Evolutionary conservation across 805 yeast species (phyloP).

Genomic region (Barnettozyma californica): DNA sequence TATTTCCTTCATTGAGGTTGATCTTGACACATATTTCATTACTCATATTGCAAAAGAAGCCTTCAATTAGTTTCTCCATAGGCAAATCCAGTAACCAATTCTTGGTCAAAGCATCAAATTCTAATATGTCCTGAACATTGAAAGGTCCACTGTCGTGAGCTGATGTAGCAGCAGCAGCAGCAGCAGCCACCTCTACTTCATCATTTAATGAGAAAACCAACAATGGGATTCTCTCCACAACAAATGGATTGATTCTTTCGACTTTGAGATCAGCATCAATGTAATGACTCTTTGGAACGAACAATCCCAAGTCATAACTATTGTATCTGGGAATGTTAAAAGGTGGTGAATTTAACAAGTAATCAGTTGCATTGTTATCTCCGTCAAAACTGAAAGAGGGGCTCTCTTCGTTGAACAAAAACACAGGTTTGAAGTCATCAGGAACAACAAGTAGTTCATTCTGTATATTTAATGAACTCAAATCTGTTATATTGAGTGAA

Average conservation of each 20-base stretch:
- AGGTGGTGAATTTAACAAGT: conserved; percentile 5
- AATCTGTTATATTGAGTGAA: conserved; percentile 1
- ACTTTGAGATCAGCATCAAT: background rate
- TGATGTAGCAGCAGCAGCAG: conserved; percentile 1
- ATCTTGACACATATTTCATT: conserved; percentile 35
- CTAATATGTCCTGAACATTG: background rate
- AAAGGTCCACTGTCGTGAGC: background rate
- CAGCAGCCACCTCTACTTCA: conserved; percentile 9
- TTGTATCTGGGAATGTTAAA: conserved; percentile 5
- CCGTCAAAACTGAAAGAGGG: conserved; percentile 1
- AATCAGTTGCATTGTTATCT: conserved; percentile 2
- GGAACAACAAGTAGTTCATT: conserved; percentile 3
- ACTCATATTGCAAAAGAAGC: conserved; percentile 38
- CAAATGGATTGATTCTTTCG: background rate
- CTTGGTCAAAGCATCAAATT: conserved; percentile 37
- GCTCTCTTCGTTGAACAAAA: conserved; percentile 2
- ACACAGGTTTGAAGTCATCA: conserved; percentile 3
- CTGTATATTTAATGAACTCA: conserved; percentile 4
- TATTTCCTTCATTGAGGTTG: conserved; percentile 26
- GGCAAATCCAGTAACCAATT: conserved; percentile 34
- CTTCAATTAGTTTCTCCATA: conserved; percentile 32
- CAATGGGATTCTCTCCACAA: conserved; percentile 27
- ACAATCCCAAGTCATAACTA: conserved; percentile 3
- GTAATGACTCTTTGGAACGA: conserved; percentile 1
- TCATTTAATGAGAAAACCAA: conserved; percentile 34